Percentiles rank a stretch among this genome's conserved stretches.
Conservation (phyloP, 2,329 filamentous ascomycete species). For the Pleurostoma richardsiae region DNA sequence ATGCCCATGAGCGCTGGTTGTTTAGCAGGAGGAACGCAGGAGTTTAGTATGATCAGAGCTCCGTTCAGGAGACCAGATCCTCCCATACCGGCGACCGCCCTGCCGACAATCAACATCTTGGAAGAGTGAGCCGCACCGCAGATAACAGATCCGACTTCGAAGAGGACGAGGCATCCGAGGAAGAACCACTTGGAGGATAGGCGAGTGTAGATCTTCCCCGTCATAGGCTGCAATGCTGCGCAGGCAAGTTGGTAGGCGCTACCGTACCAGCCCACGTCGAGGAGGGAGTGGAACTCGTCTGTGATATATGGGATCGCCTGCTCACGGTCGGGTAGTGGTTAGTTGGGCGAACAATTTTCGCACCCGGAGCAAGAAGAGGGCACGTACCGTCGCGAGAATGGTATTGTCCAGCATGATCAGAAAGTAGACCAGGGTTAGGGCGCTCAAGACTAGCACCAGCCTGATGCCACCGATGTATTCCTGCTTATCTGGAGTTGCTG, state of each 20-base stretch:
- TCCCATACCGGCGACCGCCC: constrained; percentile 1
- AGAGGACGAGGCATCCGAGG: background rate
- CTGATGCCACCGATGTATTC: constrained; percentile 7
- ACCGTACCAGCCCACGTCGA: constrained; percentile 25
- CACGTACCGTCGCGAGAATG: constrained; percentile 8
- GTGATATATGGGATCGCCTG: constrained; percentile 17
- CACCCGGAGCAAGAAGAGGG: background rate
- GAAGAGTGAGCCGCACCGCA: constrained; percentile 1
- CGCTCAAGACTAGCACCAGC: constrained; percentile 5
- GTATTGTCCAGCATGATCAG: constrained; percentile 11
- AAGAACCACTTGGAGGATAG: background rate
- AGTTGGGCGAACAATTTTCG: background rate
- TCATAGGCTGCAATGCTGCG: constrained; percentile 2
- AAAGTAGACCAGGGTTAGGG: constrained; percentile 9
- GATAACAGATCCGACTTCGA: constrained; percentile 2
- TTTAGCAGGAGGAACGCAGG: background rate
- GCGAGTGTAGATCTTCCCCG: constrained; percentile 1
- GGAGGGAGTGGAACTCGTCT: constrained; percentile 27
- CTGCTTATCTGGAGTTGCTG: background rate
- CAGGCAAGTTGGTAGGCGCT: constrained; percentile 17
- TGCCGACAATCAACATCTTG: constrained; percentile 1
- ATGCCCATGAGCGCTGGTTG: constrained; percentile 10
- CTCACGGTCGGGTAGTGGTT: too few relatives aligned
- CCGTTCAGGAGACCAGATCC: constrained; percentile 2
- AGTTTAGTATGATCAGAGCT: background rate